Evolutionary conservation across 306 rosid genomes (phyloP).

Genomic region (Lathyrus aphaca): DNA sequence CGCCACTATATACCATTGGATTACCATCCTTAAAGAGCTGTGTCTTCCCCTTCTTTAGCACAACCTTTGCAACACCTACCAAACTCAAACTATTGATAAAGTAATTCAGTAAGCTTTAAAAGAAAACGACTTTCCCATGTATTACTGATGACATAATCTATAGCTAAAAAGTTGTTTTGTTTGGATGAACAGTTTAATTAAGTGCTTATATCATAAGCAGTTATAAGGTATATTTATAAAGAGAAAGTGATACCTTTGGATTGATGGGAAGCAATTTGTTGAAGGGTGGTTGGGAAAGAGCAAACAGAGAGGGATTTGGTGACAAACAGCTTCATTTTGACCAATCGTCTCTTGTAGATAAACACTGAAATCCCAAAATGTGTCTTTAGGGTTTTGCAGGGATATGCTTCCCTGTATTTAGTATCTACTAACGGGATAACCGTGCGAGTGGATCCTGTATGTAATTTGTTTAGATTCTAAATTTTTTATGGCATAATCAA

Average conservation of each 20-base stretch:
- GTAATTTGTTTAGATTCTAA: too few relatives aligned
- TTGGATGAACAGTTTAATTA: neutral
- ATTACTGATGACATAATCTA: constrained; percentile 6
- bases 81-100: constrained; percentile 46
- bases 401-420: too few relatives aligned
- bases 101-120: constrained; percentile 41
- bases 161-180: neutral
- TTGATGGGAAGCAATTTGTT: constrained; percentile 58
- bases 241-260: neutral
- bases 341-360: too few relatives aligned
- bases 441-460: too few relatives aligned
- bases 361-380: too few relatives aligned
- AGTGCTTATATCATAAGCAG: too few relatives aligned
- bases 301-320: constrained; percentile 54
- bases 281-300: constrained; percentile 64
- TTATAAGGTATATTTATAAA: too few relatives aligned
- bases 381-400: too few relatives aligned
- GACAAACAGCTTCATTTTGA: constrained; percentile 63
- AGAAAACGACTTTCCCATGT: constrained; percentile 23
- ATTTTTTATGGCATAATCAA: too few relatives aligned
- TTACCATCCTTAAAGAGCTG: constrained; percentile 96
- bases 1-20: constrained; percentile 97
- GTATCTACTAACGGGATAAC: too few relatives aligned
- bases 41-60: constrained; percentile 89
- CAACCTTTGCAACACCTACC: constrained; percentile 87